Base-by-base conservation (phyloP, 768 basidiomycete genomes). In the Trametes cingulata region DNA sequence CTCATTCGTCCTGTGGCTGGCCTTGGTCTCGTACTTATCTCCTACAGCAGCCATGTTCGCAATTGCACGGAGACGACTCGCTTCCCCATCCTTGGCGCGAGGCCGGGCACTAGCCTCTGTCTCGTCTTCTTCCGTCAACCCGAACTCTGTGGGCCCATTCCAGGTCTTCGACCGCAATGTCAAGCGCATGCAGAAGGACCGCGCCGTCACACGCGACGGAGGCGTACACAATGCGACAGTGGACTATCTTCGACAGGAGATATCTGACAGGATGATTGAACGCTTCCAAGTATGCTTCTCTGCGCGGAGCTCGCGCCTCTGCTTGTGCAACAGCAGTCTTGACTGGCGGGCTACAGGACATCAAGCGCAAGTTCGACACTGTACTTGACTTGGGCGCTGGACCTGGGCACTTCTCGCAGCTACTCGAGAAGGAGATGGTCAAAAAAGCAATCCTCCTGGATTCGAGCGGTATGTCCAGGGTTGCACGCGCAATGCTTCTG, bases 341-440 rank as follows among this genome's bases (percentile, higher is more conserved):
- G 24, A 49, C 47, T 46, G 45, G 12, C 17, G 33, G n/a, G 4
- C 10, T 40, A 36, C 36, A 98, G 96, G 96, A 99, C 72, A 90
- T 99, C 65, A 95, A 91, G 74, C 83, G 88, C 43, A 87, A 84
- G 35, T 97, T 95, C 68, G 76, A 79, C 48, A 80, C 85, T 2
- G 78, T 99, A 20, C 75, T 98, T 17, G 97, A 99, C 75, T 76
- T 98, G 25, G 93, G 93, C 1, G 86, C 93, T 27, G 95, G 96
- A 12, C 80, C 97, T 2, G 97, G 97, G 1, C 95, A 95, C 75
- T 88, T 99, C 67, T 84, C 94, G 6, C 93, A 89, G 69, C 77
- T 96, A 33, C 69, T 98, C 45, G 90, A 90, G 64, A 71, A 74
- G 13, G 79, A 85, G 53, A 87, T 84, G 65, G 83, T 87, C 12